Percentiles rank a stretch among this genome's conserved stretches.
Evolutionary conservation across 495 filamentous ascomycete genomes (phyloP).

Genomic region (Podospora australis): DNA sequence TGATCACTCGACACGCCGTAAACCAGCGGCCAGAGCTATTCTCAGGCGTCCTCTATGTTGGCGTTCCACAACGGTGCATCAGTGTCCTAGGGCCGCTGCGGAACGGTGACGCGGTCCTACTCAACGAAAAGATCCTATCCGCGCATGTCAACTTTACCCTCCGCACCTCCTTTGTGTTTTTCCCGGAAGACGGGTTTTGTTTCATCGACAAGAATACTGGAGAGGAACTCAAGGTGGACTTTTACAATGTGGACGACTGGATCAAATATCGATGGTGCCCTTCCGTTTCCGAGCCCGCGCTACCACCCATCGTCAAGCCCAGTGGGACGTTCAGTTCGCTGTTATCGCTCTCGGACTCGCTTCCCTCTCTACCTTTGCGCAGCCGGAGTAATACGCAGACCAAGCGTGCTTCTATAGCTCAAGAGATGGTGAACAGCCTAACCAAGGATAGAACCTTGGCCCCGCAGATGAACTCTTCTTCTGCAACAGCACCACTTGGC

Average conservation of each 20-base stretch:
- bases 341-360: constrained; percentile 32
- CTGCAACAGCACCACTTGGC: background rate
- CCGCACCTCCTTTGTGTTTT: constrained; percentile 74
- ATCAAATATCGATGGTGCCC: constrained; percentile 72
- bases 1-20: constrained; percentile 84
- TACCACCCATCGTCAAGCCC: constrained; percentile 40
- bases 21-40: constrained; percentile 86
- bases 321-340: constrained; percentile 33
- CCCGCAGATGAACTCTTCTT: constrained; percentile 37
- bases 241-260: constrained; percentile 77
- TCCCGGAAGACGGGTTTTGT: constrained; percentile 83
- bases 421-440: constrained; percentile 11
- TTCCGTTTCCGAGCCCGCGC: constrained; percentile 55
- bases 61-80: constrained; percentile 76
- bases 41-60: constrained; percentile 79
- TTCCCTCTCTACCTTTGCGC: constrained; percentile 25
- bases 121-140: constrained; percentile 85
- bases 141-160: constrained; percentile 94
- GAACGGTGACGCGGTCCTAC: constrained; percentile 82
- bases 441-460: constrained; percentile 40
- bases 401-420: constrained; percentile 9
- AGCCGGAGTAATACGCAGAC: constrained; percentile 22
- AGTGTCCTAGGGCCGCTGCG: constrained; percentile 87
- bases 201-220: constrained; percentile 80
- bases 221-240: constrained; percentile 77